phyloP scores from a whole-genome alignment of 257 asterid species.

The Echium plantagineum region DNA sequence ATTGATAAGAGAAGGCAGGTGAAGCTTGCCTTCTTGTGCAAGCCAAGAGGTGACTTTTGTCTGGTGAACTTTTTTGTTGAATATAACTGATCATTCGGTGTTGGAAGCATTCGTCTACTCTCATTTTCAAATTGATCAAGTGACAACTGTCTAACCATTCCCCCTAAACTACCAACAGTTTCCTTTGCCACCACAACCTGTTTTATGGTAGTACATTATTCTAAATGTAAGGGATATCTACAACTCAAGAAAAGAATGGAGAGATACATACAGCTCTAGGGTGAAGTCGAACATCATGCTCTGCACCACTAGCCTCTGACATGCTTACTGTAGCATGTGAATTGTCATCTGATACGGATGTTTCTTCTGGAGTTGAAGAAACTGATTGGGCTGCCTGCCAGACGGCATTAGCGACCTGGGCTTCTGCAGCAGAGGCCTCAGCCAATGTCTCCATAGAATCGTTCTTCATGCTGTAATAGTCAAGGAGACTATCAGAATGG shows the following conservation, averaged over 20 bases:
- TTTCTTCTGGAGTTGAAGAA: slow-evolving; percentile 57
- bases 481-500: slow-evolving; percentile 2
- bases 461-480: slow-evolving; percentile 49
- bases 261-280: slow-evolving; percentile 74
- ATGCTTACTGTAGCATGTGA: slow-evolving; percentile 60
- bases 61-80: slow-evolving; percentile 71
- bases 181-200: slow-evolving; percentile 99
- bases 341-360: slow-evolving; percentile 59
- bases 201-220: slow-evolving; percentile 16
- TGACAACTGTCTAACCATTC: slow-evolving; percentile 94
- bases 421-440: slow-evolving; percentile 98
- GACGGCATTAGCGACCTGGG: slow-evolving; percentile 88
- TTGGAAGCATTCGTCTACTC: slow-evolving; percentile 83
- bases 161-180: slow-evolving; percentile 87
- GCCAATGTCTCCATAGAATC: slow-evolving; percentile 81
- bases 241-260: background rate
- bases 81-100: slow-evolving; percentile 62
- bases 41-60: slow-evolving; percentile 93
- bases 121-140: slow-evolving; percentile 98
- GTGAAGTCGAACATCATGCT: slow-evolving; percentile 88
- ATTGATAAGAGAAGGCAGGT: slow-evolving; percentile 6
- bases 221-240: background rate
- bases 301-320: slow-evolving; percentile 73
- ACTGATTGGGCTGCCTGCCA: slow-evolving; percentile 90
- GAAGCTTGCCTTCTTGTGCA: slow-evolving; percentile 85